Evolutionary conservation across 2,329 filamentous ascomycete species (phyloP).

Genomic region (Zalaria sp.): DNA sequence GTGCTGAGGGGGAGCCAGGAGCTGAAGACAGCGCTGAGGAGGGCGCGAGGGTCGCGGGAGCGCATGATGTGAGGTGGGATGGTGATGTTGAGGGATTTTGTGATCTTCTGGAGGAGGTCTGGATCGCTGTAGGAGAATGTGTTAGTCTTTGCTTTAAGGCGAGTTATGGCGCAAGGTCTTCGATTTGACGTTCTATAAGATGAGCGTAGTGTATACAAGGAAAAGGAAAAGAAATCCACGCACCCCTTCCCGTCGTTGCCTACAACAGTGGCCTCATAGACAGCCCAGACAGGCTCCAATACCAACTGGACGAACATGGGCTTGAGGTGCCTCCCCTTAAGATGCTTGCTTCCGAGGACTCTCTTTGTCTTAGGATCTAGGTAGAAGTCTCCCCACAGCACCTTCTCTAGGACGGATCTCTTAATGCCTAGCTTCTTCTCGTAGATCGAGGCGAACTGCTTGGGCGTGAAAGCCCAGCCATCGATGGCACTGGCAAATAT

Average conservation of each 20-base stretch:
- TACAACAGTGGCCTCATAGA: constrained; percentile 80
- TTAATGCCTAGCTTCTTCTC: constrained; percentile 97
- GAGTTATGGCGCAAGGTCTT: too few species aligned
- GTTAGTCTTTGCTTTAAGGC: not conserved
- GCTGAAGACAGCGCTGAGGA: constrained; percentile 76
- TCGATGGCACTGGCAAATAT: constrained; percentile 97
- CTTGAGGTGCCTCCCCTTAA: constrained; percentile 83
- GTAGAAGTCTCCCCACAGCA: constrained; percentile 94
- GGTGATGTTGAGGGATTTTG: constrained; percentile 72
- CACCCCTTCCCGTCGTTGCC: constrained; percentile 70
- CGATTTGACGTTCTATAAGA: not conserved
- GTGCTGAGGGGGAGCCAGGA: constrained; percentile 88
- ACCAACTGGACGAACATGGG: constrained; percentile 97
- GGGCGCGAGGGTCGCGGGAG: constrained; percentile 67
- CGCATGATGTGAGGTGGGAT: constrained; percentile 74
- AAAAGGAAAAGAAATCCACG: constrained; percentile 29
- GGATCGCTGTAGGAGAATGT: constrained; percentile 45
- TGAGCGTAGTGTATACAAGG: not conserved
- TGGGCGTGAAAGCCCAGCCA: constrained; percentile 96
- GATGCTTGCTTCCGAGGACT: constrained; percentile 75
- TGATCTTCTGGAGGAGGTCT: constrained; percentile 78
- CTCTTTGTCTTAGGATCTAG: constrained; percentile 95
- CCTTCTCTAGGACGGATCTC: constrained; percentile 72
- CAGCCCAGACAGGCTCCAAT: constrained; percentile 88
- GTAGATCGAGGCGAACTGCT: constrained; percentile 85